A percentile compares a stretch with the other conserved stretches of the same genome.
These are phyloP conservation scores for Hypoxylon rickii DNA, from an alignment of 495 filamentous ascomycete species.

Conservation along the genomic window DNA sequence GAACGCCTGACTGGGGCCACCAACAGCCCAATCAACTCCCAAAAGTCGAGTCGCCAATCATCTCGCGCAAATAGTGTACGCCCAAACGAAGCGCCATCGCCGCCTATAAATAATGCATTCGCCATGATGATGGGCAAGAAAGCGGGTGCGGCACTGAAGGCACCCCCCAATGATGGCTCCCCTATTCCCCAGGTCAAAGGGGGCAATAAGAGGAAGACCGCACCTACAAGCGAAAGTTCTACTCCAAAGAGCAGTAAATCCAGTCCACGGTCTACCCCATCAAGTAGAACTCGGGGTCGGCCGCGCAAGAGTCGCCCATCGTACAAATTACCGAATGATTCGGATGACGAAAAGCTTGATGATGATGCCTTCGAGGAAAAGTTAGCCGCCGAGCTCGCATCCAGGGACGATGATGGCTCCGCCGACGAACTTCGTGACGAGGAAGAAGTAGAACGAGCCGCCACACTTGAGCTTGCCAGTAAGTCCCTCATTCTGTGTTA, in stretches of 20 bases:
- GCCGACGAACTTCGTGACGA: conserved; percentile 46
- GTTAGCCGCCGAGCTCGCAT: conserved; percentile 61
- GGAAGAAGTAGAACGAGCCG: conserved; percentile 69
- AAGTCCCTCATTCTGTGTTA: conserved; percentile 37
- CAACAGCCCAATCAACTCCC: conserved; percentile 43
- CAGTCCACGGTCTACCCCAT: conserved; percentile 72
- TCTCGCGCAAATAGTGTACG: conserved; percentile 42
- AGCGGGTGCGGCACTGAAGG: conserved; percentile 23
- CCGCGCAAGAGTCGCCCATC: conserved; percentile 45
- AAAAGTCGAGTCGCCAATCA: conserved; percentile 41
- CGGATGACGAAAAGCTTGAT: conserved; percentile 72
- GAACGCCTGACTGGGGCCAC: conserved; percentile 62
- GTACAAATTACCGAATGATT: conserved; percentile 55
- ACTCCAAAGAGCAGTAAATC: conserved; percentile 71
- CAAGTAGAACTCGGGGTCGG: conserved; percentile 52
- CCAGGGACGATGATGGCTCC: conserved; percentile 60
- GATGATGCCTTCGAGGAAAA: conserved; percentile 75
- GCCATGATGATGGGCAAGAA: conserved; percentile 53
- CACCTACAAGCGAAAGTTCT: conserved; percentile 39
- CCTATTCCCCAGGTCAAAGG: conserved; percentile 32
- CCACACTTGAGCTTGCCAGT: conserved; percentile 80
- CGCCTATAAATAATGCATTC: conserved; percentile 48
- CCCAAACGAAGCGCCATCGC: conserved; percentile 20
- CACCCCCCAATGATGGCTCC: conserved; percentile 20
- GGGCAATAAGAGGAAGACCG: conserved; percentile 50